Evolutionary conservation across 805 yeast species (phyloP).

Genomic region (Phaffomyces opuntiae): DNA sequence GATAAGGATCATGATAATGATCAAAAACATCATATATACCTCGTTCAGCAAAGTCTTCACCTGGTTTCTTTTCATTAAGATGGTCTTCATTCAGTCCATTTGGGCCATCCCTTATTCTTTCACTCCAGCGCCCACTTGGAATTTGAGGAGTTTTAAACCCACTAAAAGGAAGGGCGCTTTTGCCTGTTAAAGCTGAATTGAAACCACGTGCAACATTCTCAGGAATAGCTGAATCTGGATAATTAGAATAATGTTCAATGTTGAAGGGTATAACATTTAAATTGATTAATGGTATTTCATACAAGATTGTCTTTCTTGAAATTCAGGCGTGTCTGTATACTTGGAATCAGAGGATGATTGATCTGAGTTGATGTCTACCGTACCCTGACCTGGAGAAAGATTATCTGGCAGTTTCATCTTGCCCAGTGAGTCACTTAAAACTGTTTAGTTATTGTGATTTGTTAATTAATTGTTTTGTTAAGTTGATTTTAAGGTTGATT

Average conservation of each 20-base stretch:
- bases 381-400: background rate
- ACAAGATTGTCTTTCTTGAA: slow-evolving; percentile 15
- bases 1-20: slow-evolving; percentile 40
- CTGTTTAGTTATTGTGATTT: too few species aligned
- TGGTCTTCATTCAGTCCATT: slow-evolving; percentile 17
- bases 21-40: slow-evolving; percentile 38
- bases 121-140: slow-evolving; percentile 64
- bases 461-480: too few species aligned
- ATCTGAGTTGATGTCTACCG: background rate
- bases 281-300: slow-evolving; percentile 9
- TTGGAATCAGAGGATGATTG: slow-evolving; percentile 15
- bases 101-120: slow-evolving; percentile 27
- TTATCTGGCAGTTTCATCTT: too few species aligned
- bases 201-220: slow-evolving; percentile 12
- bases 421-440: too few species aligned
- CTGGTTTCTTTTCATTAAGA: slow-evolving; percentile 19
- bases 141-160: slow-evolving; percentile 93
- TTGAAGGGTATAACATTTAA: background rate
- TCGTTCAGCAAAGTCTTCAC: slow-evolving; percentile 33
- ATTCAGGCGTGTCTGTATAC: slow-evolving; percentile 26
- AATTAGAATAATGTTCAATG: too few species aligned
- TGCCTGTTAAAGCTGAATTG: slow-evolving; percentile 25
- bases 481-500: too few species aligned
- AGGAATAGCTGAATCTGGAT: slow-evolving; percentile 3
- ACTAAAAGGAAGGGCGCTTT: slow-evolving; percentile 63